A percentile compares a stretch with the other conserved stretches of the same genome.
Evolutionary conservation across 2,329 filamentous ascomycete species (phyloP).

Genomic region (Hyphodiscus sp.): DNA sequence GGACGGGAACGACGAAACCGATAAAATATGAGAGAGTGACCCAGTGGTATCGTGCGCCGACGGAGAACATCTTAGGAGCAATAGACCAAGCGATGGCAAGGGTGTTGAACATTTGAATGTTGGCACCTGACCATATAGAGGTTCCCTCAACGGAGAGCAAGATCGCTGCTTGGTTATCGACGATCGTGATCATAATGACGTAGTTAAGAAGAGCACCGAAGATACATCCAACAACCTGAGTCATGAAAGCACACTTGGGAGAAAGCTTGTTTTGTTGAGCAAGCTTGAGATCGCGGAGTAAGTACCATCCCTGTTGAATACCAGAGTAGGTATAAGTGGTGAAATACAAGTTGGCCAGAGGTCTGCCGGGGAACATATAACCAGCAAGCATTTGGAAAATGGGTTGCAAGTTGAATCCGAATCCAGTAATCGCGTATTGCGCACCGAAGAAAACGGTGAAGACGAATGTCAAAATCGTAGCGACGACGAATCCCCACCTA

Average conservation of each 20-base stretch:
- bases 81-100: slow-evolving; percentile 34
- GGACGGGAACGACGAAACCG: slow-evolving; percentile 38
- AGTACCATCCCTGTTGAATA: slow-evolving; percentile 38
- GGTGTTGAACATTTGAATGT: slow-evolving; percentile 40
- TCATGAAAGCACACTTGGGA: slow-evolving; percentile 33
- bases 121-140: slow-evolving; percentile 42
- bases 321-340: slow-evolving; percentile 59
- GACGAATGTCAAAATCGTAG: slow-evolving; percentile 28
- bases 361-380: slow-evolving; percentile 46
- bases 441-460: slow-evolving; percentile 23
- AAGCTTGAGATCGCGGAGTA: slow-evolving; percentile 43
- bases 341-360: slow-evolving; percentile 66
- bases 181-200: slow-evolving; percentile 48
- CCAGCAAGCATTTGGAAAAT: slow-evolving; percentile 42
- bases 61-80: slow-evolving; percentile 36
- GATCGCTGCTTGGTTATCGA: slow-evolving; percentile 36
- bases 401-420: slow-evolving; percentile 40
- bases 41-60: slow-evolving; percentile 34
- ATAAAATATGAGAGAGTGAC: slow-evolving; percentile 36
- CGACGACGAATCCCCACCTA: slow-evolving; percentile 25
- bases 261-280: slow-evolving; percentile 41
- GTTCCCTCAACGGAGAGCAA: slow-evolving; percentile 36
- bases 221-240: slow-evolving; percentile 34
- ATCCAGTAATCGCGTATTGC: slow-evolving; percentile 40
- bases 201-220: slow-evolving; percentile 43